A percentile compares a stretch with the other conserved stretches of the same genome.
These are phyloP conservation scores for Gastrolobium villosum DNA, from an alignment of 306 rosid genomes.

Conservation along the genomic window DNA sequence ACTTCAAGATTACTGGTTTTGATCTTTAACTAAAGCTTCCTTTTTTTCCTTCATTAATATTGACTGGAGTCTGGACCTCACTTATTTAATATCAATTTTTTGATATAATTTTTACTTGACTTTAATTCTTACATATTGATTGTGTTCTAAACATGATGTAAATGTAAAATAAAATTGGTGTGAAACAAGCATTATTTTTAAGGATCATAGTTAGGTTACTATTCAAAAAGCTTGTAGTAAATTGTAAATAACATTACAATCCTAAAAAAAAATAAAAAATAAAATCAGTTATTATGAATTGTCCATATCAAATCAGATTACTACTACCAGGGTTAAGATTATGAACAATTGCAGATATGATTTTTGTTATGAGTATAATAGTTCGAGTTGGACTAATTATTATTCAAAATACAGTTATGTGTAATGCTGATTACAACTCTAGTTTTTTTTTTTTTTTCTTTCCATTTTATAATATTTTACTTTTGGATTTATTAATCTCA, in stretches of 20 bases:
- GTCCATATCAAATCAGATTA: neutral
- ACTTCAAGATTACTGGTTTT: slow-evolving; percentile 88
- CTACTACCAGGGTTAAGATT: neutral
- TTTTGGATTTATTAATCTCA: too few species aligned
- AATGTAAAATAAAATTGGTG: neutral
- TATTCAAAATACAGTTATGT: neutral
- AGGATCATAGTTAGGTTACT: neutral
- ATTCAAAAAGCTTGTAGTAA: neutral
- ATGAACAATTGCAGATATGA: neutral
- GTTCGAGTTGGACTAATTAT: neutral
- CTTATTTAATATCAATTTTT: too few species aligned
- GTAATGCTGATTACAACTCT: neutral
- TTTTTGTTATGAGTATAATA: neutral
- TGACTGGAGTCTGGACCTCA: too few species aligned
- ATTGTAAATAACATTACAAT: neutral
- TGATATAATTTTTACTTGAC: too few species aligned
- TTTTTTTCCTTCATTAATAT: neutral
- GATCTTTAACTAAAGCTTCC: neutral
- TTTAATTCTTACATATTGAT: neutral
- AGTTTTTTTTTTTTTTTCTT: neutral
- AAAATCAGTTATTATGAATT: neutral
- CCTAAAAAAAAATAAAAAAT: neutral
- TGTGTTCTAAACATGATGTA: neutral
- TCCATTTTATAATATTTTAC: neutral
- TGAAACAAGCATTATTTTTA: neutral